phyloP scores from a whole-genome alignment of 169 alveolate species.

The Cryptosporidium viatorum region DNA sequence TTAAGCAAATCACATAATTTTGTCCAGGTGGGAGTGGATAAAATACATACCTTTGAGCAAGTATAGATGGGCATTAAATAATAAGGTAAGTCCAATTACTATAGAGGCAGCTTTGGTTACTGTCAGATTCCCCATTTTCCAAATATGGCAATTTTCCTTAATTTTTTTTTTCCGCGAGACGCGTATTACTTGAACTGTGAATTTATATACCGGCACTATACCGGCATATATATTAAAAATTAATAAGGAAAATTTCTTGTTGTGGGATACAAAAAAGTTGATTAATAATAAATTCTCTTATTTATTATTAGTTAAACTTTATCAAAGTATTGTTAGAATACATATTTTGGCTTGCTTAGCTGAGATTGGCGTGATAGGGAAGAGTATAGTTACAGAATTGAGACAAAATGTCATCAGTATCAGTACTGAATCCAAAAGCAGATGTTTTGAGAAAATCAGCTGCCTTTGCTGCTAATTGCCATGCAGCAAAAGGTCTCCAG shows the following conservation, averaged over 20 bases:
- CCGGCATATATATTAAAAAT: slow-evolving; percentile 18
- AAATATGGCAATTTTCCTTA: background rate
- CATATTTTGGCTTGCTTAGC: background rate
- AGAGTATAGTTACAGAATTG: background rate
- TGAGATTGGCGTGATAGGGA: background rate
- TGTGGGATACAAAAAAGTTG: slow-evolving; percentile 39
- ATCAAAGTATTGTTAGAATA: background rate
- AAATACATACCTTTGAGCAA: slow-evolving; percentile 41
- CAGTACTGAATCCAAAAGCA: slow-evolving; percentile 93
- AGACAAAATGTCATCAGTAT: slow-evolving; percentile 68
- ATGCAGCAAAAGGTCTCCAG: slow-evolving; percentile 97
- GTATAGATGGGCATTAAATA: slow-evolving; percentile 34
- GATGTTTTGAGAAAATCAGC: slow-evolving; percentile 95
- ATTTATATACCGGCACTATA: slow-evolving; percentile 15
- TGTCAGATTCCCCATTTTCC: slow-evolving; percentile 5
- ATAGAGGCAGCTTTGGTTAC: background rate
- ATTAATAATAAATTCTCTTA: background rate
- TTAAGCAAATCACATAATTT: background rate
- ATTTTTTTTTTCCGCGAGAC: slow-evolving; percentile 55
- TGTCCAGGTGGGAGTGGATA: background rate
- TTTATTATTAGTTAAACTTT: background rate
- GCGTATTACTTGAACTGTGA: slow-evolving; percentile 29
- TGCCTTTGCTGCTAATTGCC: slow-evolving; percentile 95
- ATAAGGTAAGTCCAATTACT: slow-evolving; percentile 11
- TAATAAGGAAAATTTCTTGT: background rate